Evolutionary conservation across 2,329 filamentous ascomycete species (phyloP).

Genomic region (Teratosphaeria gauchensis): DNA sequence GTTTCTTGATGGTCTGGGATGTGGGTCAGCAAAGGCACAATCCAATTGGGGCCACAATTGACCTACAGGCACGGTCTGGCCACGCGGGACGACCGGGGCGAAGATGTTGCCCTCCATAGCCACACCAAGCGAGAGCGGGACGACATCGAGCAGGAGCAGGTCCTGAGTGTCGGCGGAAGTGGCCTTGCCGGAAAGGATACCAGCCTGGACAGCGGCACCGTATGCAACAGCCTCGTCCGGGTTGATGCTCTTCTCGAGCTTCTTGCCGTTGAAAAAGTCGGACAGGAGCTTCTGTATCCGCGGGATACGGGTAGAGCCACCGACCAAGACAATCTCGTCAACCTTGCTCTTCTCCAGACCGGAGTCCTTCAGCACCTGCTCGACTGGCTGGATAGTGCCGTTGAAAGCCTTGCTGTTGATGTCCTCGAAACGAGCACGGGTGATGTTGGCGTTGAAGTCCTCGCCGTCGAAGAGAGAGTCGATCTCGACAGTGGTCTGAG

Average conservation of each 20-base stretch:
- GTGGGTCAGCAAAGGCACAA: too few species aligned
- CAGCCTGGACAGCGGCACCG: slow-evolving; percentile 96
- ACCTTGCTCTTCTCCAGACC: slow-evolving; percentile 79
- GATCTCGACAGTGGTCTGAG: slow-evolving; percentile 96
- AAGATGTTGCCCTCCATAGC: slow-evolving; percentile 99
- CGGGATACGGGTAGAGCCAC: slow-evolving; percentile 98
- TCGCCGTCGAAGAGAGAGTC: slow-evolving; percentile 97
- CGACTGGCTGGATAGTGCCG: slow-evolving; percentile 88
- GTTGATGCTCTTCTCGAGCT: slow-evolving; percentile 99
- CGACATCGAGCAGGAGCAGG: slow-evolving; percentile 90
- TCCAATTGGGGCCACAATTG: too few species aligned
- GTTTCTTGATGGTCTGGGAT: background rate
- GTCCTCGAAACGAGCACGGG: slow-evolving; percentile 97
- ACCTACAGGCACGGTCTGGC: slow-evolving; percentile 31
- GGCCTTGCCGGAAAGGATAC: slow-evolving; percentile 97
- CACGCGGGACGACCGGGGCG: slow-evolving; percentile 71
- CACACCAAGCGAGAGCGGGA: slow-evolving; percentile 92
- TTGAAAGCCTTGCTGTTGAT: slow-evolving; percentile 92
- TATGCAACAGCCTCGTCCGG: slow-evolving; percentile 98
- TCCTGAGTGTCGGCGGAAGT: slow-evolving; percentile 90
- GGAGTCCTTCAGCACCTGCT: slow-evolving; percentile 93
- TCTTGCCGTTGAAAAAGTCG: slow-evolving; percentile 99
- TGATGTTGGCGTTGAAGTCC: slow-evolving; percentile 95
- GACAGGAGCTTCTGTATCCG: slow-evolving; percentile 97
- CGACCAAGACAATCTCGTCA: slow-evolving; percentile 97